These are phyloP conservation scores for Ettlia oleoabundans DNA, from an alignment of 139 green algal species.

Conservation along the genomic window DNA sequence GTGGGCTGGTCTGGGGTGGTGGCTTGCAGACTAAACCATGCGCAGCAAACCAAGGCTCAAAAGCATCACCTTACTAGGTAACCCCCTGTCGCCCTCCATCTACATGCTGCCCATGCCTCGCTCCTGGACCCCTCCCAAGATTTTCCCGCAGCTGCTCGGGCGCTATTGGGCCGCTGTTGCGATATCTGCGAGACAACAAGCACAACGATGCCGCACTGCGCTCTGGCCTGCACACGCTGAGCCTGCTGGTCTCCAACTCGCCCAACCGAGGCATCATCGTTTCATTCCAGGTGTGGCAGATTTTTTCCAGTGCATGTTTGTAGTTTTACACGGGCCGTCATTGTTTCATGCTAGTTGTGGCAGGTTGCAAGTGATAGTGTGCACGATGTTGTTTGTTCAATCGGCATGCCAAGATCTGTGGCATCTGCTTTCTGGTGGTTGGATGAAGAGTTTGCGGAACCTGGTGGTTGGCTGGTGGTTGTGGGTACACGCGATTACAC, in stretches of 20 bases:
- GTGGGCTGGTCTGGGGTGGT: background rate
- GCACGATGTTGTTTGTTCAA: too few relatives aligned
- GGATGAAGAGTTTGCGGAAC: too few relatives aligned
- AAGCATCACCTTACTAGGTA: too few relatives aligned
- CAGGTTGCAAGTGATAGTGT: background rate
- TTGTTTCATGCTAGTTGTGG: background rate
- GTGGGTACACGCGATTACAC: too few relatives aligned
- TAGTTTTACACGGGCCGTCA: background rate
- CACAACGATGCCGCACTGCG: conserved; percentile 31
- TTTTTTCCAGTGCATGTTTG: background rate
- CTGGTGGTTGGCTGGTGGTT: too few relatives aligned
- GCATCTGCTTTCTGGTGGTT: too few relatives aligned
- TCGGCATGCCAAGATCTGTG: too few relatives aligned
- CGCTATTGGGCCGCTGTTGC: conserved; percentile 53
- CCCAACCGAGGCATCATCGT: conserved; percentile 46
- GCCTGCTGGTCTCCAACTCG: conserved; percentile 47
- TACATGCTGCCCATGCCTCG: background rate
- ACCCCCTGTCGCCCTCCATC: too few relatives aligned
- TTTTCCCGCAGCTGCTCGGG: conserved; percentile 33
- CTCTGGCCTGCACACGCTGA: conserved; percentile 41
- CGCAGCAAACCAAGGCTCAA: too few relatives aligned
- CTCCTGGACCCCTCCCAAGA: too few relatives aligned
- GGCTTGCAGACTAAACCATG: too few relatives aligned
- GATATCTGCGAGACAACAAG: conserved; percentile 25
- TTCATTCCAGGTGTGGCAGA: conserved; percentile 5